Evolutionary conservation across 2,329 filamentous ascomycete genomes (phyloP).

Genomic region (Ceratocystis smalleyi): DNA sequence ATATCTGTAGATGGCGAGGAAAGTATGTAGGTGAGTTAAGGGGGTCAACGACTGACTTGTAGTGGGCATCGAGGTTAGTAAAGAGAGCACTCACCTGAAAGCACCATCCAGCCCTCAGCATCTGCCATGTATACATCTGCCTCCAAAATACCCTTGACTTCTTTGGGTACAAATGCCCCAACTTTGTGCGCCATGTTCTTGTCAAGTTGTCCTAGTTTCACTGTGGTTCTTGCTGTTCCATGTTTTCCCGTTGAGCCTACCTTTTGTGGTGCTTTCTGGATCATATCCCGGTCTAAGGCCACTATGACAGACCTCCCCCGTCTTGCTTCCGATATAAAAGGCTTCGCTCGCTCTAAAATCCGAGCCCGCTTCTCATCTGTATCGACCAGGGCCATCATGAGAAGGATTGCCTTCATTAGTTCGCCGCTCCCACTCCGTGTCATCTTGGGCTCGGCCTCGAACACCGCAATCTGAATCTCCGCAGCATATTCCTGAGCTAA

Average conservation of each 20-base stretch:
- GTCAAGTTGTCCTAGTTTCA: slow-evolving; percentile 34
- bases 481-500: slow-evolving; percentile 49
- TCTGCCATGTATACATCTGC: slow-evolving; percentile 62
- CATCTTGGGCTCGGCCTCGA: slow-evolving; percentile 54
- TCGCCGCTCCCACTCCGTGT: slow-evolving; percentile 38
- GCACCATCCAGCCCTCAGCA: slow-evolving; percentile 66
- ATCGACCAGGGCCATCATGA: slow-evolving; percentile 49
- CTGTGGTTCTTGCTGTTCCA: slow-evolving; percentile 53
- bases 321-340: slow-evolving; percentile 63
- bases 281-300: background rate
- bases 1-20: slow-evolving; percentile 42
- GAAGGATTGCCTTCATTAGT: slow-evolving; percentile 53
- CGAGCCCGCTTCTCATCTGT: slow-evolving; percentile 42
- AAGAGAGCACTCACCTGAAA: slow-evolving; percentile 42
- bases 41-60: too few relatives aligned
- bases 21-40: slow-evolving; percentile 17
- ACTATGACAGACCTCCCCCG: slow-evolving; percentile 46
- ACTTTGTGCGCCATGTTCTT: slow-evolving; percentile 32
- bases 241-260: slow-evolving; percentile 57
- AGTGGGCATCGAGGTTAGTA: background rate
- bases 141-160: slow-evolving; percentile 38
- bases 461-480: slow-evolving; percentile 71
- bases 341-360: slow-evolving; percentile 53
- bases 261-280: slow-evolving; percentile 23
- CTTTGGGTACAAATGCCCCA: slow-evolving; percentile 35